A percentile compares a stretch with the other conserved stretches of the same genome.
These are phyloP conservation scores for Nigrospora osmanthi DNA, from an alignment of 2,329 filamentous ascomycete genomes.

Conservation along the genomic window DNA sequence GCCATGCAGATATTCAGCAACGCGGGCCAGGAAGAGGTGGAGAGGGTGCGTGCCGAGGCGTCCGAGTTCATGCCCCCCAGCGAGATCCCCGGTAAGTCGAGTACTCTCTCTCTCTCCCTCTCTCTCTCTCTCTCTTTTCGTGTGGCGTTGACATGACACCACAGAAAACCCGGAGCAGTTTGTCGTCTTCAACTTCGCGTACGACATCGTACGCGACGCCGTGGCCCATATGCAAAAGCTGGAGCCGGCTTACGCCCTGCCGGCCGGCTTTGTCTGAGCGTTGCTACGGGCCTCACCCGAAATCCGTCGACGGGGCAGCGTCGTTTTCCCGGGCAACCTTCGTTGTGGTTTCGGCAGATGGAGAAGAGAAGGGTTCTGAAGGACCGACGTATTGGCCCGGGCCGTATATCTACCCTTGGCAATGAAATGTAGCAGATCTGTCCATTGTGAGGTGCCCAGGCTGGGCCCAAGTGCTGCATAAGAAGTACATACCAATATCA, in stretches of 20 bases:
- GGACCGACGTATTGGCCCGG: too few relatives aligned
- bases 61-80: constrained; percentile 14
- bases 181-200: constrained; percentile 17
- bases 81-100: constrained; percentile 15
- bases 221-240: constrained; percentile 1
- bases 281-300: background rate
- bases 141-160: background rate
- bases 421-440: too few relatives aligned
- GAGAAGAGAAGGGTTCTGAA: too few relatives aligned
- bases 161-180: constrained; percentile 16
- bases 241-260: constrained; percentile 2
- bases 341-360: too few relatives aligned
- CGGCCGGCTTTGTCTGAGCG: constrained; percentile 2
- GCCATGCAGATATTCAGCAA: constrained; percentile 25
- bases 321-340: too few relatives aligned
- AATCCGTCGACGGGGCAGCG: too few relatives aligned
- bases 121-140: too few relatives aligned
- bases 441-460: too few relatives aligned
- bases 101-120: too few relatives aligned
- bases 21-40: constrained; percentile 21
- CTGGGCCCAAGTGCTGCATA: too few relatives aligned
- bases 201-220: constrained; percentile 14
- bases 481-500: too few relatives aligned
- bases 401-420: too few relatives aligned
- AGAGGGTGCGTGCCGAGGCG: constrained; percentile 17